phyloP scores from a whole-genome alignment of 2,329 filamentous ascomycete genomes.

The Hymenoscyphus albidus region DNA sequence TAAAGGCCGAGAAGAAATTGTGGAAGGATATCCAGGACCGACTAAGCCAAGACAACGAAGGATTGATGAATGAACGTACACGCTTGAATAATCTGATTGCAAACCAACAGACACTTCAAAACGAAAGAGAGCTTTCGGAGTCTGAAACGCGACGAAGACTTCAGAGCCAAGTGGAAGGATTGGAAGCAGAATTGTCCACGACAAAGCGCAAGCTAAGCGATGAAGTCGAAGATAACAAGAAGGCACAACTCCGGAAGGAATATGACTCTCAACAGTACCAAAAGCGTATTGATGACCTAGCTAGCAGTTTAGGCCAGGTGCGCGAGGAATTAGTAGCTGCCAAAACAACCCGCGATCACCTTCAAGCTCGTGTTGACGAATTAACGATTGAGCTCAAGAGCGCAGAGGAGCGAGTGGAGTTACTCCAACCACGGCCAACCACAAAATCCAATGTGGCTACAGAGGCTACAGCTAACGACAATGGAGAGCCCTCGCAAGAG shows the following conservation, averaged over 20 bases:
- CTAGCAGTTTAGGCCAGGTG: slow-evolving; percentile 70
- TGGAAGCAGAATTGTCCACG: slow-evolving; percentile 74
- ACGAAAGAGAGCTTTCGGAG: slow-evolving; percentile 84
- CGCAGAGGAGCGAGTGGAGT: slow-evolving; percentile 80
- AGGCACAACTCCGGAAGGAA: slow-evolving; percentile 77
- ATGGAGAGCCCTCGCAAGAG: slow-evolving; percentile 46
- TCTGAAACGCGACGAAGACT: slow-evolving; percentile 77
- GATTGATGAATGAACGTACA: slow-evolving; percentile 75
- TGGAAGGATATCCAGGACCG: slow-evolving; percentile 93
- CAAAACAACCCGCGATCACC: slow-evolving; percentile 84
- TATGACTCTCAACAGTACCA: slow-evolving; percentile 85
- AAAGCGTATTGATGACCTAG: slow-evolving; percentile 88
- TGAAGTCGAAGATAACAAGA: slow-evolving; percentile 81
- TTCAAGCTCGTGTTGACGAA: slow-evolving; percentile 86
- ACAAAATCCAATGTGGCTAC: slow-evolving; percentile 49
- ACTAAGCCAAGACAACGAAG: slow-evolving; percentile 83
- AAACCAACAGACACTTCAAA: slow-evolving; percentile 83
- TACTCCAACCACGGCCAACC: slow-evolving; percentile 76
- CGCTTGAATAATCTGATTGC: slow-evolving; percentile 78
- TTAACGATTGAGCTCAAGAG: slow-evolving; percentile 82
- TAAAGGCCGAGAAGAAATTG: slow-evolving; percentile 90
- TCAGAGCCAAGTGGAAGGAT: slow-evolving; percentile 69
- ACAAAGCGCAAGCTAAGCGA: slow-evolving; percentile 80
- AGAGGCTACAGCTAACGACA: slow-evolving; percentile 40
- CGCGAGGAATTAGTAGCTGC: slow-evolving; percentile 82